Evolutionary conservation across 768 basidiomycete genomes (phyloP).

Genomic region (Boletus rubescentipes): DNA sequence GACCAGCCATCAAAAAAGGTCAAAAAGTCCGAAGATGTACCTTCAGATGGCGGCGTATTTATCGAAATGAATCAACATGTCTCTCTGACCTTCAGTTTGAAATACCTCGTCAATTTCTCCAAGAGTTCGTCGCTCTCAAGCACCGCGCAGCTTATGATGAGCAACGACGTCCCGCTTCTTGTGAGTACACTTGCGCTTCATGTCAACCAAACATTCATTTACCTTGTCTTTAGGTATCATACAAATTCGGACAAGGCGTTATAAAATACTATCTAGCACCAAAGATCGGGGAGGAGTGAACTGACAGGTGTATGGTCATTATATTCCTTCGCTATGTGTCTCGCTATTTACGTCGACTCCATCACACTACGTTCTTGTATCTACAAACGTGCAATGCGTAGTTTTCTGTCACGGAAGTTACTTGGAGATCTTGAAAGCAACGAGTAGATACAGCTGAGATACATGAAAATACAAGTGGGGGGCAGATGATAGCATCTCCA

Average conservation of each 20-base stretch:
- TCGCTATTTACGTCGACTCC: slow-evolving; percentile 11
- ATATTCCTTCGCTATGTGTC: slow-evolving; percentile 11
- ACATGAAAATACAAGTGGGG: slow-evolving; percentile 1
- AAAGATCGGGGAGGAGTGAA: slow-evolving; percentile 85
- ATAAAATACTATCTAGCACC: slow-evolving; percentile 97
- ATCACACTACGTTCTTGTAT: slow-evolving; percentile 16
- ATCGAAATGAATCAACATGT: slow-evolving; percentile 92
- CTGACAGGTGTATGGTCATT: neutral
- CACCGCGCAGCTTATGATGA: slow-evolving; percentile 83
- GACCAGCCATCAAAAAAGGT: slow-evolving; percentile 52
- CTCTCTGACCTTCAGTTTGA: slow-evolving; percentile 90
- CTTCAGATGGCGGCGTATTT: slow-evolving; percentile 55
- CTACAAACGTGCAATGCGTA: neutral
- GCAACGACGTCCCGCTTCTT: slow-evolving; percentile 87
- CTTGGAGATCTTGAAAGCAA: slow-evolving; percentile 6
- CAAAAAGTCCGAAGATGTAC: slow-evolving; percentile 59
- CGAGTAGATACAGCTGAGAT: slow-evolving; percentile 15
- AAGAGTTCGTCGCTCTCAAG: slow-evolving; percentile 78
- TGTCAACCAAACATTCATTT: neutral
- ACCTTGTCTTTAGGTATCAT: slow-evolving; percentile 61
- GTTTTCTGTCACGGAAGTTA: neutral
- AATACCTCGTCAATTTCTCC: slow-evolving; percentile 95
- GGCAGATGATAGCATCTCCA: slow-evolving; percentile 17
- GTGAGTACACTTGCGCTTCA: slow-evolving; percentile 41
- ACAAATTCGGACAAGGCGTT: slow-evolving; percentile 83